These are phyloP conservation scores for Pseudoscleropodium purum DNA, from an alignment of 225 moss, liverwort and hornwort species.

Conservation along the genomic window DNA sequence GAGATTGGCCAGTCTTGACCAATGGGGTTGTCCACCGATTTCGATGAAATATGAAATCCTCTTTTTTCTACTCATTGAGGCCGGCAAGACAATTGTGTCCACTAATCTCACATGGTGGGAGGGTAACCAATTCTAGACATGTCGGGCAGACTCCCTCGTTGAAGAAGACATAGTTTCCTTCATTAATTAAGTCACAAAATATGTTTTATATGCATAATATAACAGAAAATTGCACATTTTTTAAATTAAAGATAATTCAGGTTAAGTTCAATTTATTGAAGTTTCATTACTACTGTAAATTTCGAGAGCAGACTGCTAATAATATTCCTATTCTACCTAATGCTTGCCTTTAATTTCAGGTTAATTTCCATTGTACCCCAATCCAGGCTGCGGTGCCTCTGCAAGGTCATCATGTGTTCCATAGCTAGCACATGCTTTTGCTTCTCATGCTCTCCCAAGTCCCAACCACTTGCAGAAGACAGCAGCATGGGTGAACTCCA, in stretches of 20 bases:
- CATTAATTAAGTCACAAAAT: neutral
- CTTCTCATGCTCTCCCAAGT: neutral
- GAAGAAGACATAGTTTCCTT: neutral
- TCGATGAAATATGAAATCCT: too few relatives aligned
- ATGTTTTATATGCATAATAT: neutral
- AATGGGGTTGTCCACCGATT: too few relatives aligned
- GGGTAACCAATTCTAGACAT: too few relatives aligned
- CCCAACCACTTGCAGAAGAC: neutral
- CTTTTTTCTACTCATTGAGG: too few relatives aligned
- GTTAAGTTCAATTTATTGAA: neutral
- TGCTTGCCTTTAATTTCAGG: neutral
- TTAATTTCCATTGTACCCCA: neutral
- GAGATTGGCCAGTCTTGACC: too few relatives aligned
- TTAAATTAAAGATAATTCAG: too few relatives aligned
- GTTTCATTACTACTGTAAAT: neutral
- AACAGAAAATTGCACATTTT: neutral
- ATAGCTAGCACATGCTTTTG: neutral
- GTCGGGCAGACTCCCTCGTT: accelerated
- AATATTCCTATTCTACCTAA: neutral
- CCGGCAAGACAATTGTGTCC: too few relatives aligned
- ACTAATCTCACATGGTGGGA: too few relatives aligned
- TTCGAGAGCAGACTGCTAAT: neutral
- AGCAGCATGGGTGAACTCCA: neutral
- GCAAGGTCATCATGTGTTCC: neutral
- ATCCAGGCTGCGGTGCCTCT: neutral